These are phyloP conservation scores for Hippophae rhamnoides DNA, from an alignment of 306 rosid genomes.

Conservation along the genomic window DNA sequence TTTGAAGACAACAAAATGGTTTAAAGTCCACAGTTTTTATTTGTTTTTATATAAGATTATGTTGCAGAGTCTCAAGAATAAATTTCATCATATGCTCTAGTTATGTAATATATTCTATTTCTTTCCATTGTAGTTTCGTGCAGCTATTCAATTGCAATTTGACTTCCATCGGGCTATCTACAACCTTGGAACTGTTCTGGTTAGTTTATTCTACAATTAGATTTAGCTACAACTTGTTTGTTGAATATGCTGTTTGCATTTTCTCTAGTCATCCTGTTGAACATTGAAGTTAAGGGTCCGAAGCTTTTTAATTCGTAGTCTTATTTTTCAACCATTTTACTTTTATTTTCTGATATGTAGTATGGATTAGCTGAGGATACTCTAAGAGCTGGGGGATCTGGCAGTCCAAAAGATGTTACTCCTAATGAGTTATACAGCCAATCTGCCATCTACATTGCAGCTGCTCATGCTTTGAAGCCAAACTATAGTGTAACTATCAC, in stretches of 20 bases:
- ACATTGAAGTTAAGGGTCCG: no score
- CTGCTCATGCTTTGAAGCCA: constrained; percentile 97
- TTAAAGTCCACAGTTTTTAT: not conserved
- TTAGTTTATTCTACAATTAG: constrained; percentile 32
- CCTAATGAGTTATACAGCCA: constrained; percentile 95
- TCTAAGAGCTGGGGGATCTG: constrained; percentile 72
- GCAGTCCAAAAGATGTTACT: constrained; percentile 60
- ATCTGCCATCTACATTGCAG: constrained; percentile 96
- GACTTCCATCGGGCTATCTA: constrained; percentile 99
- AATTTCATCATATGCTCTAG: constrained; percentile 1
- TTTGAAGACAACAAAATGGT: constrained; percentile 9
- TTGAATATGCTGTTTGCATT: not conserved
- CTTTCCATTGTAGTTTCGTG: constrained; percentile 77
- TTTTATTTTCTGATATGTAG: constrained; percentile 35
- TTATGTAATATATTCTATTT: constrained; percentile 14
- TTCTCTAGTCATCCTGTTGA: no score
- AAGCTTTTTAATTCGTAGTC: no score
- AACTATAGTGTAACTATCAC: constrained; percentile 63
- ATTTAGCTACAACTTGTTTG: not conserved
- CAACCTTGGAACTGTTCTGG: constrained; percentile 99
- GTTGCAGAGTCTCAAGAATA: not conserved
- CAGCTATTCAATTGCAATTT: constrained; percentile 94
- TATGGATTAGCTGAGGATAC: constrained; percentile 99
- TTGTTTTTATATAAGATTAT: not conserved
- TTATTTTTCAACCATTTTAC: constrained; percentile 6